Conservation (phyloP, 2,329 filamentous ascomycete species). For the Myotisia sp. region DNA sequence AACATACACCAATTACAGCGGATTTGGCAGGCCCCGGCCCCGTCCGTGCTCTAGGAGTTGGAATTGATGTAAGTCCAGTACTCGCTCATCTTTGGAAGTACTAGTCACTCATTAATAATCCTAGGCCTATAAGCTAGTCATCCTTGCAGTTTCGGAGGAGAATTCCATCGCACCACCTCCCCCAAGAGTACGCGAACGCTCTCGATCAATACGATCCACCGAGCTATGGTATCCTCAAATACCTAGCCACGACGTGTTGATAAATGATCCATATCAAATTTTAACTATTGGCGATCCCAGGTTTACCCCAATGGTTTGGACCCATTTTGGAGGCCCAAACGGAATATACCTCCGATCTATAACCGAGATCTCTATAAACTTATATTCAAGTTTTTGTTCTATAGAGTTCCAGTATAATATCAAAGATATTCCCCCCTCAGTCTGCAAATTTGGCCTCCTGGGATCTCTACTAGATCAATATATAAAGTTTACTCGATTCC, state of each 20-base stretch:
- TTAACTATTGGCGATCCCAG: not conserved
- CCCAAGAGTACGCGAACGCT: too few relatives aligned
- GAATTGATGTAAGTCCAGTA: constrained; percentile 2
- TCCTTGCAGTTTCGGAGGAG: not conserved
- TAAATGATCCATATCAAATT: not conserved
- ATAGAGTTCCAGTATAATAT: not conserved
- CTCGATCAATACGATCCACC: not conserved
- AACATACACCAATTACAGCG: not conserved
- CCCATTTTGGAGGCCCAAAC: constrained; percentile 1
- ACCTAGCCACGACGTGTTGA: not conserved
- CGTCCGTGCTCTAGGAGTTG: not conserved
- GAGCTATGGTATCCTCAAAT: not conserved
- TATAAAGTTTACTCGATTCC: not conserved
- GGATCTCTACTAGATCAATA: not conserved
- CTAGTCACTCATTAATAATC: not conserved
- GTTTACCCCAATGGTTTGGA: not conserved
- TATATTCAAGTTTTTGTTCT: not conserved
- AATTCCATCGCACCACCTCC: too few relatives aligned
- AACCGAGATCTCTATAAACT: not conserved
- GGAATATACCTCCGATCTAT: not conserved
- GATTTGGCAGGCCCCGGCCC: not conserved
- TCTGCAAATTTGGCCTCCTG: not conserved
- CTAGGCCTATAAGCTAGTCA: constrained; percentile 1
- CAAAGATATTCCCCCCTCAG: not conserved
- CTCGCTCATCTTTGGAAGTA: not conserved